Percentiles rank a stretch among this genome's conserved stretches.
phyloP scores from a whole-genome alignment of 2,329 filamentous ascomycete species.

The Diaporthe australafricana region DNA sequence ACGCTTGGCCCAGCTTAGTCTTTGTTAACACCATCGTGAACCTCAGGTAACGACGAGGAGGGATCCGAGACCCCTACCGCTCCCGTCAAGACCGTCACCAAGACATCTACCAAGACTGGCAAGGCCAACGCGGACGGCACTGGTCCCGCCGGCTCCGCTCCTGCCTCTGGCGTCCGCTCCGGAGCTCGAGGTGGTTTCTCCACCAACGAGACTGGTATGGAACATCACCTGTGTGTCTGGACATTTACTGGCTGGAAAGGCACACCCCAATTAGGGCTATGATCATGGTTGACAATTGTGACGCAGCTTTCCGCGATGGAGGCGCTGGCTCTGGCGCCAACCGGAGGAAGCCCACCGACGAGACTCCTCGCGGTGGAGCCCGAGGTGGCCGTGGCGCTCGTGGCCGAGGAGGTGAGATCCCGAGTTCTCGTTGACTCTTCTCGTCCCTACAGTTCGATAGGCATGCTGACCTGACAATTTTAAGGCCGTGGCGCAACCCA shows the following conservation, averaged over 20 bases:
- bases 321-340: constrained; percentile 85
- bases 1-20: constrained; percentile 7
- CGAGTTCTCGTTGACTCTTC: constrained; percentile 43
- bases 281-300: constrained; percentile 36
- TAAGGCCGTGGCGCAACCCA: constrained; percentile 65
- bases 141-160: constrained; percentile 64
- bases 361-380: constrained; percentile 66
- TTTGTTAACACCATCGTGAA: constrained; percentile 32
- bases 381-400: constrained; percentile 74
- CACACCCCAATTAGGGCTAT: constrained; percentile 33
- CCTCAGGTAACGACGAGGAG: constrained; percentile 70
- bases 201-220: constrained; percentile 91
- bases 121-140: constrained; percentile 91
- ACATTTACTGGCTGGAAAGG: neutral
- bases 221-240: constrained; percentile 42
- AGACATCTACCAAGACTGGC: constrained; percentile 76
- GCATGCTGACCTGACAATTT: constrained; percentile 16
- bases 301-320: constrained; percentile 87
- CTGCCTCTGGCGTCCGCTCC: constrained; percentile 50
- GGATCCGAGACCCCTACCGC: constrained; percentile 80
- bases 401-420: constrained; percentile 66
- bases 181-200: constrained; percentile 69
- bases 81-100: constrained; percentile 91
- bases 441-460: neutral
- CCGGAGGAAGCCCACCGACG: constrained; percentile 82